Base-by-base conservation (phyloP, 148 eudicot species). In the Heliamphora exappendiculata region DNA sequence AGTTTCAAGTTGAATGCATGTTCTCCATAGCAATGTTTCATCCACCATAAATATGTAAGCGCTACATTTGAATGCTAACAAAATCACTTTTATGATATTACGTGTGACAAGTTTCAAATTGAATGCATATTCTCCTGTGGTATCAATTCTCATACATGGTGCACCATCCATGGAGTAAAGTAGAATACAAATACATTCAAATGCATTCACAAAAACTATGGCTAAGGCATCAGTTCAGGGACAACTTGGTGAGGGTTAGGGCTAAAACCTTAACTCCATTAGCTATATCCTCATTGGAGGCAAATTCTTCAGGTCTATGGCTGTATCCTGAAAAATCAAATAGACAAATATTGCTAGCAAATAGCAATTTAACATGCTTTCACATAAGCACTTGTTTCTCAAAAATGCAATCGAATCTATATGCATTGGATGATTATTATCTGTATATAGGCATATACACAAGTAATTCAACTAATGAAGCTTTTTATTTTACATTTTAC, bases 241-340 rank as follows among this genome's bases (percentile, higher is more conserved):
- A 91, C 75, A 92, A 74, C 76, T 91, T 92, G 33, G 94, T 91
- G 14, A 92, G 91, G 24, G 97, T 88, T 65, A 86, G 75, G 33
- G 97, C 97, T 74, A 95, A 85, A 34, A 92, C 97, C 81, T 86
- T 87, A 31, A 94, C 96, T 68, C 98, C 98, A 59, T 92, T 92
- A 11, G 86, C 85, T 36, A 94, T 70, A 83, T 88, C 92, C 58
- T 88, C 85, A 34, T 49, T 59, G 33, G 93, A 88, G 16, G 98
- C 74, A 81, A 83, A 91, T 78, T 94, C 98, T 83, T 94, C 98
- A 3, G 98, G 97, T 81, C 89, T 94, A 78, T 94, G 98, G 84
- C 98, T 94, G 65, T 92, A 90, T 76, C 98, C 98, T 94, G 97
- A 81, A 85, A 73, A 78, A 81, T 4, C 63, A 55, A 62, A 34